These are phyloP conservation scores for Fusarium acutatum DNA, from an alignment of 2,329 filamentous ascomycete genomes.

Conservation along the genomic window DNA sequence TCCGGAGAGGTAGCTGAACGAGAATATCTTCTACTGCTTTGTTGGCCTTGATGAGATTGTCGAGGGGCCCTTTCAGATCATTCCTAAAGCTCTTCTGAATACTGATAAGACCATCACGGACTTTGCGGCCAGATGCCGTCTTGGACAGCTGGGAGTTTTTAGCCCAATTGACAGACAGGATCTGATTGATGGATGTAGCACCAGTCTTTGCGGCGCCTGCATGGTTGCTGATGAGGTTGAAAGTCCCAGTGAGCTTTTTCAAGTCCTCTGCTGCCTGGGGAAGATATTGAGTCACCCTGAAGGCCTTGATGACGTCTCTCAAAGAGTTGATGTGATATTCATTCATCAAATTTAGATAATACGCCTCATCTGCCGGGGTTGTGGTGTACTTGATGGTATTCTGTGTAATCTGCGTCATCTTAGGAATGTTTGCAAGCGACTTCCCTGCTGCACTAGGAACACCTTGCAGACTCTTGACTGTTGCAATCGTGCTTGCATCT, in stretches of 20 bases:
- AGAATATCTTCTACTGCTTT: constrained; percentile 8
- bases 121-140: not conserved
- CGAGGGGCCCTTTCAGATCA: constrained; percentile 6
- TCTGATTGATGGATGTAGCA: not conserved
- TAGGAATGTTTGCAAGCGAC: not conserved
- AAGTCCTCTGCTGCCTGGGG: not conserved
- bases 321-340: not conserved
- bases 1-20: constrained; percentile 8
- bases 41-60: constrained; percentile 14
- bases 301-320: not conserved
- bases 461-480: not conserved
- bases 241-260: not conserved
- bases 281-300: not conserved
- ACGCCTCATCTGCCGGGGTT: not conserved
- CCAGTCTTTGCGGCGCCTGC: not conserved
- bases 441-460: not conserved
- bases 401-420: not conserved
- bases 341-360: not conserved
- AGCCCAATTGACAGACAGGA: not conserved
- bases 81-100: constrained; percentile 5
- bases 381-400: not conserved
- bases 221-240: not conserved
- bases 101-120: not conserved
- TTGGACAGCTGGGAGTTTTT: not conserved
- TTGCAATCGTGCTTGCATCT: not conserved